Base-by-base conservation (phyloP, 225 moss, liverwort and hornwort genomes). In the Straminergon stramineum region DNA sequence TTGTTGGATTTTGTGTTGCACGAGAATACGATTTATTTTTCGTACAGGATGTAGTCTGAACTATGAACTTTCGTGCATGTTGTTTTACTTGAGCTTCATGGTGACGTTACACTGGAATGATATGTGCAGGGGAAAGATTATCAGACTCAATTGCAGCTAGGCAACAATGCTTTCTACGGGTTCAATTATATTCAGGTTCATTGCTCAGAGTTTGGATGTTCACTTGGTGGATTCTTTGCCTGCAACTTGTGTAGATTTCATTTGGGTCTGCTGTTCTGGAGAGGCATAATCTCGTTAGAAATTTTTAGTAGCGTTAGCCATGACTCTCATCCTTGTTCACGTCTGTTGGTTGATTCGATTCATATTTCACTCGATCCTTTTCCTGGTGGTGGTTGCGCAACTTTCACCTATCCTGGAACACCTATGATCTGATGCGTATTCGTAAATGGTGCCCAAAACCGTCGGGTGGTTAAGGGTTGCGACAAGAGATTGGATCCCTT, bases 151-250 rank as follows among this genome's bases (percentile, higher is more conserved):
- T 92, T 97, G 90, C 97, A 99, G 91, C 92, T 99, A 91, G 99
- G 99, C 81, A 99, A 99, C 88, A 99, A 97, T 83, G 99, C 97
- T 67, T 99, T 97, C 65, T 99, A 99, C 88, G 99, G 99, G 69
- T 90, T 99, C 87, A 99, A 99, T 83, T 99, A 99, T 85, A 97
- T 99, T 82, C 99, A 99, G 99, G 99, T 99, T 79, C 70, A 74
- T 20, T 88, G 45, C 69, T 48, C 64, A 28, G 75, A 92, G 31
- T 81, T 75, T 79, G 37, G 17, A 70, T 71, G 24, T 35, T 87
- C 61, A 60, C 67, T 65, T 83, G 67, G 74, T 88, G 75, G 15
- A 11, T 67, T 43, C 48, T 63, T 63, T 88, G 78, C 39, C 35
- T 77, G 73, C 43, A 74, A 51, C 89, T 37, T 56, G 34, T 73